Evolutionary conservation across 352 stramenopile genomes (phyloP).

Genomic region (Discostella stelligera): DNA sequence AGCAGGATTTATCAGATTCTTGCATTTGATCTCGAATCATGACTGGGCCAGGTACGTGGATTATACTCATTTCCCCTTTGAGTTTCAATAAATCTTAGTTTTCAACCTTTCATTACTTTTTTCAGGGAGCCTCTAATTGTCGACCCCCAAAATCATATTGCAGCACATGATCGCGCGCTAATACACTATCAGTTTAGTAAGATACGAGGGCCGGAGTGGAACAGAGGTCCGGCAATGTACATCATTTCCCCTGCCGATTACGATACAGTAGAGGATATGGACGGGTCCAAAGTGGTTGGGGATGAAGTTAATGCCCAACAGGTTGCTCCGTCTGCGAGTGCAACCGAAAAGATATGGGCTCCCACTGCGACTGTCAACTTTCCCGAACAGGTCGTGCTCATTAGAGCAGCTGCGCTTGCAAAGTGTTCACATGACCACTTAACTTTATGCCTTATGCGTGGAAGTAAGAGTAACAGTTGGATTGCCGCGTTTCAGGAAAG

Average conservation of each 20-base stretch:
- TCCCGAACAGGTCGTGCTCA: constrained; percentile 72
- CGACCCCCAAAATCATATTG: constrained; percentile 72
- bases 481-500: constrained; percentile 70
- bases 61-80: neutral
- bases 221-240: constrained; percentile 70
- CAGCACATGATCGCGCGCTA: constrained; percentile 44
- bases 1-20: constrained; percentile 67
- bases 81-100: constrained; percentile 7
- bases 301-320: neutral
- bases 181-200: constrained; percentile 65
- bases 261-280: constrained; percentile 42
- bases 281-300: constrained; percentile 31
- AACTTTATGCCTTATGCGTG: constrained; percentile 36
- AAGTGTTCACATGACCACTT: constrained; percentile 66
- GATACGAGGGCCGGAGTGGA: constrained; percentile 47
- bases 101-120: constrained; percentile 10
- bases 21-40: constrained; percentile 62
- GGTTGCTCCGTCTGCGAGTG: neutral
- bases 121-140: constrained; percentile 71
- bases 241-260: constrained; percentile 73
- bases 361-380: constrained; percentile 47
- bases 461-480: constrained; percentile 44
- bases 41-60: constrained; percentile 65
- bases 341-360: constrained; percentile 30
- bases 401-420: constrained; percentile 56